phyloP scores from a whole-genome alignment of 2,329 filamentous ascomycete species.

The Colletotrichum nymphaeae region DNA sequence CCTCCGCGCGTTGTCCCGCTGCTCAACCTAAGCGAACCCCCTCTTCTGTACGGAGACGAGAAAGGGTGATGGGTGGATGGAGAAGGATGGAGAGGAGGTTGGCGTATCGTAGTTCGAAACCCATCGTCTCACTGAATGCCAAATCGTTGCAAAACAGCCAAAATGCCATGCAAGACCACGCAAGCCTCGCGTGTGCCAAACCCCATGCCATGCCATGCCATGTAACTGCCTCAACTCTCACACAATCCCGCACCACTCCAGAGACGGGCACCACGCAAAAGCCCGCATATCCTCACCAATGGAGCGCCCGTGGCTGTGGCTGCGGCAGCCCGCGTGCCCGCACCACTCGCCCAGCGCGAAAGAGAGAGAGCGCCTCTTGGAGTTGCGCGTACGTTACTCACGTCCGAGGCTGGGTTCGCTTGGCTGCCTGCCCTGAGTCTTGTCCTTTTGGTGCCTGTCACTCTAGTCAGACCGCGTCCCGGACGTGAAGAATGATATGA shows the following conservation, averaged over 20 bases:
- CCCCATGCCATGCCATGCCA: not conserved
- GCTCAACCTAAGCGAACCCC: not conserved
- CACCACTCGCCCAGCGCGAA: not conserved
- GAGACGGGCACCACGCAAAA: not conserved
- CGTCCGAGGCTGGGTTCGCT: not conserved
- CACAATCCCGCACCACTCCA: not conserved
- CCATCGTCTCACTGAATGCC: not conserved
- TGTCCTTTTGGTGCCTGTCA: not conserved
- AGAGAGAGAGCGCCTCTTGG: not conserved
- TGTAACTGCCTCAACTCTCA: constrained; percentile 1
- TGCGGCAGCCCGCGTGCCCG: constrained; percentile 5
- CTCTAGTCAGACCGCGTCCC: not conserved
- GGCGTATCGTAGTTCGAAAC: not conserved
- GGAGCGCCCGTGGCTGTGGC: constrained; percentile 23
- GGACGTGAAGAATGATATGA: not conserved
- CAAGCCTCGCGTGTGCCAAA: constrained; percentile 20
- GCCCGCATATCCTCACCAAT: constrained; percentile 2
- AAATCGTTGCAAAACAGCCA: constrained; percentile 9
- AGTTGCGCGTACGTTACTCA: constrained; percentile 2
- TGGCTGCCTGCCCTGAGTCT: not conserved
- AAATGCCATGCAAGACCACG: constrained; percentile 25
- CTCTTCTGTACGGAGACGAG: not conserved
- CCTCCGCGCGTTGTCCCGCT: not conserved
- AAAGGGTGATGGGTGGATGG: not conserved
- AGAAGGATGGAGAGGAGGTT: not conserved